Evolutionary conservation across 176 grass and related monocot genomes (phyloP), one percentile per base, ranked within the genome.

Genomic region (Chloris gayana): DNA sequence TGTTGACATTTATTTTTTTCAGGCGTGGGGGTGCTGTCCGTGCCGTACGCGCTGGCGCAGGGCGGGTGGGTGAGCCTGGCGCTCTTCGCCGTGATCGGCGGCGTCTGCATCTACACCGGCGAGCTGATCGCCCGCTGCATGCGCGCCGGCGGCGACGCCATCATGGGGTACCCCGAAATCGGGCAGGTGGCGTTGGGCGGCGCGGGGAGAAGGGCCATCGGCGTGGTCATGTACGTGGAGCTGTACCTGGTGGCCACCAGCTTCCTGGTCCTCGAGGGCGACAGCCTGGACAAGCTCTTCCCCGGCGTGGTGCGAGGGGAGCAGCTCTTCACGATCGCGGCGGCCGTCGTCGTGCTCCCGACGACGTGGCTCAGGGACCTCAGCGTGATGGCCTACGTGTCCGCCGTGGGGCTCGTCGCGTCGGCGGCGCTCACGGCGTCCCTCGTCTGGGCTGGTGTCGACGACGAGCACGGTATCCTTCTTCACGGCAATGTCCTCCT

Each of bases 71-170:
- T 90, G 13, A 93, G 91, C 78, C 59, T 93, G 7, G 74, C 6
- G 31, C 85, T 93, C 26, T 90, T 93, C 67, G 42, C 69, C 27
- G n/a, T 85, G 27, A 78, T 90, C 42, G 91, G 85, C 56, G 51
- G 77, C 33, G 14, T 93, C 47, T 93, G 91, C 73, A 90, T 79
- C 63, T 90, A 93, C 88, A 93, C 88, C 17, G 91, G 91, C 67
- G 77, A 67, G 25, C 81, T 93, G 57, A 73, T 93, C 70, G 77
- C 66, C 19, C 72, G 87, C 22, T 93, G 91, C 76, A 90, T 93
- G 87, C 75, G 38, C 44, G 82, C 50, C 26, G 68, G 74, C 84
- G 63, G 82, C 84, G 30, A 17, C 38, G 59, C 41, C 26, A 59
- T 80, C 29, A 62, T 13, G 22, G 87, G 67, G 67, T 93, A 90